Conservation (phyloP, 495 filamentous ascomycete species). For the Neurospora tetraspora region DNA sequence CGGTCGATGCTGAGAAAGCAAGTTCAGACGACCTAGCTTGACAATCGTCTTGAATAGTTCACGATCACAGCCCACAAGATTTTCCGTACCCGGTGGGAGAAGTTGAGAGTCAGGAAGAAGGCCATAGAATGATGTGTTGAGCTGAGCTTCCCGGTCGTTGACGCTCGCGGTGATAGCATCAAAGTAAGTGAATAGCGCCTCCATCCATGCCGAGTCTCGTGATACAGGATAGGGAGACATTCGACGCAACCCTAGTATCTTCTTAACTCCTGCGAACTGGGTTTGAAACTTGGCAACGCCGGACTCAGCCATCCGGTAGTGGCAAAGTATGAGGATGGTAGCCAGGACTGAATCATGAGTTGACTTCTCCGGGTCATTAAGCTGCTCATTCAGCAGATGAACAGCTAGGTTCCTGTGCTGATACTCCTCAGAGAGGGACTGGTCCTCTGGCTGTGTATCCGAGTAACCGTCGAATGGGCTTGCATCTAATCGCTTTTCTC, state of each 20-base stretch:
- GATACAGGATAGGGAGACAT: conserved; percentile 56
- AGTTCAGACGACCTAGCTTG: conserved; percentile 73
- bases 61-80: conserved; percentile 78
- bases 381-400: conserved; percentile 68
- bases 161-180: conserved; percentile 90
- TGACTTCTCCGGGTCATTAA: conserved; percentile 62
- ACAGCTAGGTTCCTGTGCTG: conserved; percentile 75
- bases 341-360: conserved; percentile 81
- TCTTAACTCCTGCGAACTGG: conserved; percentile 89
- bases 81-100: conserved; percentile 48
- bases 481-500: conserved; percentile 25
- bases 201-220: conserved; percentile 70
- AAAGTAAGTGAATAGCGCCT: conserved; percentile 92
- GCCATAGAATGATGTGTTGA: conserved; percentile 54
- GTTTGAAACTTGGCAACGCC: conserved; percentile 87
- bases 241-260: conserved; percentile 73
- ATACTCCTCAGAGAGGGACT: conserved; percentile 60
- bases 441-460: conserved; percentile 33
- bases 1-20: conserved; percentile 70
- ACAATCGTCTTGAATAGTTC: conserved; percentile 68
- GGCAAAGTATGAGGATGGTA: conserved; percentile 77
- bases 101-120: conserved; percentile 64
- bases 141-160: conserved; percentile 85
- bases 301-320: conserved; percentile 89
- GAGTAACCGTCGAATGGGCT: conserved; percentile 25